Evolutionary conservation across 2,329 filamentous ascomycete genomes (phyloP).

Genomic region (Aspergillus sp.): DNA sequence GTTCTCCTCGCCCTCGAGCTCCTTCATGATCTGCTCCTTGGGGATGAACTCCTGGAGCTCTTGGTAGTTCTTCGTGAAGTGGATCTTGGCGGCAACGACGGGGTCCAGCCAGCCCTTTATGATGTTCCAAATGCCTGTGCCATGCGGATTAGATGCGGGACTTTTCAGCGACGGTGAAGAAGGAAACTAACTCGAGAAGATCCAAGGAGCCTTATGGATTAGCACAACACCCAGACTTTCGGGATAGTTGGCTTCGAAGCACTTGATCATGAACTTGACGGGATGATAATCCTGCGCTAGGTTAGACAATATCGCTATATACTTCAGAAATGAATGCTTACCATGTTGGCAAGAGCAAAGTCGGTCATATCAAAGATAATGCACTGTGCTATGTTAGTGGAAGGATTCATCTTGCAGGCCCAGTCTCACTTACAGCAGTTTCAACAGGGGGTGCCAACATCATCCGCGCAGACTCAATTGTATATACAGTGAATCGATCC

Average conservation of each 20-base stretch:
- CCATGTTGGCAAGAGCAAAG: constrained; percentile 94
- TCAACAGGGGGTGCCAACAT: constrained; percentile 76
- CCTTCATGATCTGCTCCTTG: constrained; percentile 68
- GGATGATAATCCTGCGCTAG: constrained; percentile 74
- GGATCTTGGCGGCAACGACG: constrained; percentile 88
- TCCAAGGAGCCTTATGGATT: constrained; percentile 94
- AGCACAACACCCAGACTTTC: constrained; percentile 86
- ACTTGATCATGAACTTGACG: constrained; percentile 99
- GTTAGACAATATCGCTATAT: background rate
- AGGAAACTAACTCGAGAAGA: constrained; percentile 73
- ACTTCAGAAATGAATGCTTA: constrained; percentile 33
- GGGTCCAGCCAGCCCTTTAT: constrained; percentile 96
- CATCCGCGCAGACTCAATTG: constrained; percentile 91
- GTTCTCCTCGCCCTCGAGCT: constrained; percentile 81
- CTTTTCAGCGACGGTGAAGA: background rate
- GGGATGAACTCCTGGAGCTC: constrained; percentile 78
- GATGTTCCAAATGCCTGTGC: constrained; percentile 84
- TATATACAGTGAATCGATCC: constrained; percentile 87
- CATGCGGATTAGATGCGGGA: background rate
- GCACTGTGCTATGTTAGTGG: constrained; percentile 54
- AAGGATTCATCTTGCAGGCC: constrained; percentile 10
- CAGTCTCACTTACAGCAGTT: constrained; percentile 69
- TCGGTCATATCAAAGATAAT: constrained; percentile 95
- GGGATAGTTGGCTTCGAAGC: constrained; percentile 97
- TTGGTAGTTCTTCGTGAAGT: constrained; percentile 80